Evolutionary conservation across 192 early-diverging fungal species (phyloP), one percentile per base, ranked within the genome.

Genomic region (Entomortierella parvispora): DNA sequence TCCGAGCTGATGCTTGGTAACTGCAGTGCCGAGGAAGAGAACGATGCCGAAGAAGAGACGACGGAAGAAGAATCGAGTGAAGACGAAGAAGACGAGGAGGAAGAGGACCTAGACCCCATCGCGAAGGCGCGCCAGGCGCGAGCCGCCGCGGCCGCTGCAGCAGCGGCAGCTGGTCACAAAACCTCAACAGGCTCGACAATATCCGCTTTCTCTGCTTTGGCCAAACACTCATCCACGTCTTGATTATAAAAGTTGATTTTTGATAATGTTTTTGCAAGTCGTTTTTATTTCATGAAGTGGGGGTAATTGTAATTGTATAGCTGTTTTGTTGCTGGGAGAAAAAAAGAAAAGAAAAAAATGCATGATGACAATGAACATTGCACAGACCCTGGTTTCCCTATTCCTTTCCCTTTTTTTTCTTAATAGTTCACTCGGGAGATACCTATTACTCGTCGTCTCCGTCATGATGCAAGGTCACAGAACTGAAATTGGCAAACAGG

Each of bases 401-500:
- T 37, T 15, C 32, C 17, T n/a, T n/a, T 8, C 22, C 9, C 18
- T 32, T 54, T 56, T 15, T n/a, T 4, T 5, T 18, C 4, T 12
- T 17, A 49, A 49, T 5, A 49, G 6, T 17, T 32, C 18, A 11
- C 17, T 20, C 1, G 17, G n/a, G 34, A 56, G 31, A 29, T 26
- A 7, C 17, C 67, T 62, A 76, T 50, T 65, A 34, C 51, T 86
- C 83, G 34, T 83, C 83, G 37, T 88, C 87, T 3, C 87, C 87
- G 43, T 86, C 83, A 48, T 86, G 87, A 57, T 86, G 80, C 70
- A 88, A 63, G 44, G 87, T 88, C 31, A 88, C 87, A 64, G 87
- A 88, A 54, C 69, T 83, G 67, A 90, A 90, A 32, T 87, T 84
- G 61, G 86, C 86, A 85, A 90, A 90, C 17, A 84, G 84, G 66